A percentile compares a stretch with the other conserved stretches of the same genome.
Evolutionary conservation across 1,139 yeast species (phyloP).

Genomic region (Pneumocystis jirovecii): DNA sequence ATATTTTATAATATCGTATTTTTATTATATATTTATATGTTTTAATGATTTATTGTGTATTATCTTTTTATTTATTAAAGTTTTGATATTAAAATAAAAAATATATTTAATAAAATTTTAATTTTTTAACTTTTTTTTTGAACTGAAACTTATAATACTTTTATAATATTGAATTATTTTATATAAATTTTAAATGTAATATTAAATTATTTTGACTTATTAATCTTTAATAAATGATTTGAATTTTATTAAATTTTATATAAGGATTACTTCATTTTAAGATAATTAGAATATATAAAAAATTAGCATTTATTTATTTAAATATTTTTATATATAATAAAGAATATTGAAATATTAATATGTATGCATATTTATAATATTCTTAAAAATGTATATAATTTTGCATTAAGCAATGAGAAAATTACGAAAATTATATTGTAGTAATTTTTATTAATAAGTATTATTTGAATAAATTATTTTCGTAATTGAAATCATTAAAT

Average conservation of each 20-base stretch:
- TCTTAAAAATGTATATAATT: no score
- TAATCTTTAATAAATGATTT: constrained; percentile 27
- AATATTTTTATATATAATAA: constrained; percentile 73
- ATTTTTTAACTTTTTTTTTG: not conserved
- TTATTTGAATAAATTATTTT: no score
- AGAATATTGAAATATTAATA: constrained; percentile 44
- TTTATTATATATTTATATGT: no score
- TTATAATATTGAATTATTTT: constrained; percentile 41
- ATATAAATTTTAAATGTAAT: constrained; percentile 59
- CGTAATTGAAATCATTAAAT: no score
- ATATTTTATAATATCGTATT: no score
- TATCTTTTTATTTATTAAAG: no score
- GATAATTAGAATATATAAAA: constrained; percentile 82
- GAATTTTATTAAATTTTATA: constrained; percentile 29
- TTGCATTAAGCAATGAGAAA: no score
- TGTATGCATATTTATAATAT: constrained; percentile 34
- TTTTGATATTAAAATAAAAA: not conserved
- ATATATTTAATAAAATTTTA: not conserved
- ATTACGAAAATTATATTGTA: no score
- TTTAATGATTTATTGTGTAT: no score
- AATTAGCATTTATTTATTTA: constrained; percentile 55
- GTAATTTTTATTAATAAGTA: no score
- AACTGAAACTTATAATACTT: constrained; percentile 23
- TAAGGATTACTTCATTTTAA: no score
- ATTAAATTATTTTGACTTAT: constrained; percentile 34